Evolutionary conservation across 1,139 yeast genomes (phyloP).

Genomic region (Fermentozyma sake): DNA sequence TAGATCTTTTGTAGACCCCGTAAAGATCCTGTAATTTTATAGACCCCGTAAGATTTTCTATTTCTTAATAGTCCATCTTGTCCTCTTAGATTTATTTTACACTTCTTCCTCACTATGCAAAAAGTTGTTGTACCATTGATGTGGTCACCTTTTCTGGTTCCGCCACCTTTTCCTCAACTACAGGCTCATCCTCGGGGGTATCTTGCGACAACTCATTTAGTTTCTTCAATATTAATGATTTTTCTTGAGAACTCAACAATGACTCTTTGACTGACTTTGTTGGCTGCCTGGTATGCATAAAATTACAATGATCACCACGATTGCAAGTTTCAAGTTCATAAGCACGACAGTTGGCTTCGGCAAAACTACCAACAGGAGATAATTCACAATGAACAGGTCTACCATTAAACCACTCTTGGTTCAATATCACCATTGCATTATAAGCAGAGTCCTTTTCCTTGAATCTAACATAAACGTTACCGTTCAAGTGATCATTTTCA

Average conservation of each 20-base stretch:
- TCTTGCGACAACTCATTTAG: constrained; percentile 7
- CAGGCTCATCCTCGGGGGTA: constrained; percentile 1
- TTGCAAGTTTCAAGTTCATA: constrained; percentile 61
- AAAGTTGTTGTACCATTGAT: constrained; percentile 17
- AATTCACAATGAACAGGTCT: constrained; percentile 80
- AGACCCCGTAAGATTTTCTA: too few relatives aligned
- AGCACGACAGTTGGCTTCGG: constrained; percentile 72
- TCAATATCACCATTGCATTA: constrained; percentile 55
- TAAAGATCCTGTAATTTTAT: too few relatives aligned
- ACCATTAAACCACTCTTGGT: constrained; percentile 77
- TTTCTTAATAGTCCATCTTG: too few relatives aligned
- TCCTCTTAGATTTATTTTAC: too few relatives aligned
- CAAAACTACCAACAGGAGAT: constrained; percentile 68
- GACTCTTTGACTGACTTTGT: constrained; percentile 34
- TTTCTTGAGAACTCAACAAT: constrained; percentile 37
- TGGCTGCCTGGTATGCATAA: constrained; percentile 74
- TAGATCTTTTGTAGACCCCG: too few relatives aligned
- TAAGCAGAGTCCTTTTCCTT: constrained; percentile 53
- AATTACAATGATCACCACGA: constrained; percentile 81
- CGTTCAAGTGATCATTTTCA: constrained; percentile 72
- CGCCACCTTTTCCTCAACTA: constrained; percentile 1
- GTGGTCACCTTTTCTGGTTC: constrained; percentile 7
- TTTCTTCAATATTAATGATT: constrained; percentile 17
- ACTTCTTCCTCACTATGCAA: too few relatives aligned
- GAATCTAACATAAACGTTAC: constrained; percentile 76